Evolutionary conservation across 768 basidiomycete species (phyloP), one percentile per base, ranked within the genome.

Genomic region (Erythrobasidium yunnanense): DNA sequence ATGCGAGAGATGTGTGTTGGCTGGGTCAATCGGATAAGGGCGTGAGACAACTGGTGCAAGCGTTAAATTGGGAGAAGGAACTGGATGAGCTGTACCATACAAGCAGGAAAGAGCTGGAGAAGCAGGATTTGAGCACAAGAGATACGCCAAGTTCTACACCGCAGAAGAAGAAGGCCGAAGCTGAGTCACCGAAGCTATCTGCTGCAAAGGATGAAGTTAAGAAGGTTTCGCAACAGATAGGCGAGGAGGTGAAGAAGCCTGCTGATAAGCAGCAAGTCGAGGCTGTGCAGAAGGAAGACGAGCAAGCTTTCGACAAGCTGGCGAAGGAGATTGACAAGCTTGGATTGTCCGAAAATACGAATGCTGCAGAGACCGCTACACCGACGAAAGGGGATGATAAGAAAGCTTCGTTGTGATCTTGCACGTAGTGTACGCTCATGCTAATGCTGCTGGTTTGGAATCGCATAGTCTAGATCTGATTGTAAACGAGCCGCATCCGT

Each of bases 1-100:
- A 63, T 32, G 35, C 65, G 11, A 58, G 65, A 46, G 65, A 66
- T 42, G 65, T 56, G 5, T 20, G 30, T 13, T 66, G 65, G 65
- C 23, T 66, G 35, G 65, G 65, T 13, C 22, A 66, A 29, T 32
- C 65, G 23, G 65, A 66, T 42, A 47, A 55, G 25, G 65, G 65
- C n/a, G 33, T 66, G 7, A 15, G 46, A 8, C 4, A 58, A 29
- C n/a, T 66, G 22, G 65, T 45, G n/a, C 42, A 62, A 30, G 33
- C 17, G 13, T 23, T 66, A 32, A 54, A 45, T 11, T 66, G 65
- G 65, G 53, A 57, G 35, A 33, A 66, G n/a, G 65, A 66, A 51
- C 51, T 66, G n/a, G 55, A 55, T 15, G 35, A 56, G 3, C 5
- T 66, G 20, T 47, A 38, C 25, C 34, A 62, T 32, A 29, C 34